Evolutionary conservation across 2,329 filamentous ascomycete genomes (phyloP).

Genomic region (Diaporthe sp.): DNA sequence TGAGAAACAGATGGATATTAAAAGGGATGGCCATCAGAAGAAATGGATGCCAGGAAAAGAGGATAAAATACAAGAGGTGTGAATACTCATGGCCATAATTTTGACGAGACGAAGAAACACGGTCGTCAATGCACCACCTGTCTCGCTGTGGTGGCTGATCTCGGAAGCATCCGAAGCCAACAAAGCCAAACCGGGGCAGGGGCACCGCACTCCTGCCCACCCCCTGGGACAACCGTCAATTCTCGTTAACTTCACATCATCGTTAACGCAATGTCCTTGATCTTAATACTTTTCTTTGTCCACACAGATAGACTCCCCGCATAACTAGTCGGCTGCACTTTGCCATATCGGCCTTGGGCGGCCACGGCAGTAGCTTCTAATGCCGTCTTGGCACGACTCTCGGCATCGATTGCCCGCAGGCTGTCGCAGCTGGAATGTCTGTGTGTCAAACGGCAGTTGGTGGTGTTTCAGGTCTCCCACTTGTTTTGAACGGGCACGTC

Average conservation of each 20-base stretch:
- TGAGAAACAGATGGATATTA: neutral
- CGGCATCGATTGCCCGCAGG: neutral
- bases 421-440: conserved; percentile 5
- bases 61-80: neutral
- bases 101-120: neutral
- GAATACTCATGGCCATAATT: neutral
- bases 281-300: neutral
- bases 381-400: conserved; percentile 19
- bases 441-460: conserved; percentile 23
- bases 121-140: neutral
- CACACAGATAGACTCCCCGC: neutral
- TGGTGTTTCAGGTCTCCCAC: conserved; percentile 13
- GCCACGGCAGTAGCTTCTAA: neutral
- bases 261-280: neutral
- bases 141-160: neutral
- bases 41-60: neutral
- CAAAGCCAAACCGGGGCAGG: neutral
- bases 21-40: neutral
- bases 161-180: neutral
- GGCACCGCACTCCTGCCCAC: too few species aligned
- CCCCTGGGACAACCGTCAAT: neutral
- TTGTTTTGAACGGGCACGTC: neutral
- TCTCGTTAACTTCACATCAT: neutral
- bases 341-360: neutral
- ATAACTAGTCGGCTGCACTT: neutral